Conservation (phyloP, 345 rosid genomes). For the Schrenkiella parvula region DNA sequence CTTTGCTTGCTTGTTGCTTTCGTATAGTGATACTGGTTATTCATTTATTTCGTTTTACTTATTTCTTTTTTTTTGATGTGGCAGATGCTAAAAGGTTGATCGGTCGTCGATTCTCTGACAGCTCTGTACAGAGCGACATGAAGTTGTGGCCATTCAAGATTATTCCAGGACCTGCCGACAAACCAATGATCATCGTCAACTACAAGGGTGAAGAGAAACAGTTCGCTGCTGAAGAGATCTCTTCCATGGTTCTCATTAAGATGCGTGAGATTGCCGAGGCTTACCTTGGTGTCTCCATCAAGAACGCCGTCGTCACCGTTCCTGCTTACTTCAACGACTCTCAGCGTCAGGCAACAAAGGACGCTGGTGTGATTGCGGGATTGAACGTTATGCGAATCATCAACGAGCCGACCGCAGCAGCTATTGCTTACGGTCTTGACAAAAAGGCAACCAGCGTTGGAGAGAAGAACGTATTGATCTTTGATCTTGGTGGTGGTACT, state of each 20-base stretch:
- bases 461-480: slow-evolving; percentile 71
- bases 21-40: not conserved
- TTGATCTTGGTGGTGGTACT: slow-evolving; percentile 81
- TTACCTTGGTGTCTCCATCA: slow-evolving; percentile 56
- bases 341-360: slow-evolving; percentile 79
- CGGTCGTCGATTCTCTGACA: slow-evolving; percentile 62
- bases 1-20: too few relatives aligned
- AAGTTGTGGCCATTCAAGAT: slow-evolving; percentile 81
- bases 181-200: slow-evolving; percentile 62
- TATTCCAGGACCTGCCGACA: slow-evolving; percentile 58
- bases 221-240: slow-evolving; percentile 69
- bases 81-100: slow-evolving; percentile 77
- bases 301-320: slow-evolving; percentile 77
- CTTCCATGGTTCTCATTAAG: slow-evolving; percentile 75
- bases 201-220: slow-evolving; percentile 73
- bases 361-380: slow-evolving; percentile 79
- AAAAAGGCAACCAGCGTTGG: slow-evolving; percentile 73
- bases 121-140: slow-evolving; percentile 64
- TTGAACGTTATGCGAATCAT: slow-evolving; percentile 71
- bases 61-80: fast-evolving
- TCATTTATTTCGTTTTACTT: not conserved
- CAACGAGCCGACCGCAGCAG: slow-evolving; percentile 78
- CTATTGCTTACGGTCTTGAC: slow-evolving; percentile 83
- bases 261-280: slow-evolving; percentile 88
- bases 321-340: slow-evolving; percentile 82